Percentiles rank a stretch among this genome's conserved stretches.
Evolutionary conservation across 805 yeast genomes (phyloP).

Genomic region (Metschnikowia vanudenii): DNA sequence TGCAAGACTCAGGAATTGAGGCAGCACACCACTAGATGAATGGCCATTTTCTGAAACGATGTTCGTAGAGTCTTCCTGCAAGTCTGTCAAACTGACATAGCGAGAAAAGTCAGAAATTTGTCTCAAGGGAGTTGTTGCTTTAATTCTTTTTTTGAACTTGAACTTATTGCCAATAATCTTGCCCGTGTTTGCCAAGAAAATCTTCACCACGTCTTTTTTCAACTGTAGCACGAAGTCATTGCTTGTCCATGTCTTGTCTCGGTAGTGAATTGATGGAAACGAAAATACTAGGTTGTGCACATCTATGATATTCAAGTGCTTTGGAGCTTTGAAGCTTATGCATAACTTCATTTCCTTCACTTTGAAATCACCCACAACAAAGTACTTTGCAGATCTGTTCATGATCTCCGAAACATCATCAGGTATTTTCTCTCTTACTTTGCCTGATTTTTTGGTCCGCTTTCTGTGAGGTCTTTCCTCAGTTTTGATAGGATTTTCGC

Average conservation of each 20-base stretch:
- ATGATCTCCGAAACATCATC: conserved; percentile 44
- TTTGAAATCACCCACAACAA: conserved; percentile 38
- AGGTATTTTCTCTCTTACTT: neutral
- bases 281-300: conserved; percentile 69
- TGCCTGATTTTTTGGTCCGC: neutral
- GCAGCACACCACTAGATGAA: neutral
- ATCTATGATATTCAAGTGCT: conserved; percentile 66
- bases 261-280: conserved; percentile 52
- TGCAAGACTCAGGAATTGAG: neutral
- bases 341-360: conserved; percentile 43
- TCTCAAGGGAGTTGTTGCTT: conserved; percentile 32
- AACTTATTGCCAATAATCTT: conserved; percentile 77
- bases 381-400: conserved; percentile 42
- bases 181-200: conserved; percentile 66
- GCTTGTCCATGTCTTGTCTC: conserved; percentile 68
- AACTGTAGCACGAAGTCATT: conserved; percentile 63
- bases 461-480: neutral
- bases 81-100: conserved; percentile 38
- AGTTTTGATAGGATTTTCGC: neutral
- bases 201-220: conserved; percentile 60
- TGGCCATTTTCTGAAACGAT: neutral
- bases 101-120: conserved; percentile 40
- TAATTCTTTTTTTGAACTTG: conserved; percentile 34
- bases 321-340: conserved; percentile 76
- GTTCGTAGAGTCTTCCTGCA: conserved; percentile 22